A percentile compares a stretch with the other conserved stretches of the same genome.
These are phyloP conservation scores for Trichoderma sp. DNA, from an alignment of 2,329 filamentous ascomycete genomes.

Conservation along the genomic window DNA sequence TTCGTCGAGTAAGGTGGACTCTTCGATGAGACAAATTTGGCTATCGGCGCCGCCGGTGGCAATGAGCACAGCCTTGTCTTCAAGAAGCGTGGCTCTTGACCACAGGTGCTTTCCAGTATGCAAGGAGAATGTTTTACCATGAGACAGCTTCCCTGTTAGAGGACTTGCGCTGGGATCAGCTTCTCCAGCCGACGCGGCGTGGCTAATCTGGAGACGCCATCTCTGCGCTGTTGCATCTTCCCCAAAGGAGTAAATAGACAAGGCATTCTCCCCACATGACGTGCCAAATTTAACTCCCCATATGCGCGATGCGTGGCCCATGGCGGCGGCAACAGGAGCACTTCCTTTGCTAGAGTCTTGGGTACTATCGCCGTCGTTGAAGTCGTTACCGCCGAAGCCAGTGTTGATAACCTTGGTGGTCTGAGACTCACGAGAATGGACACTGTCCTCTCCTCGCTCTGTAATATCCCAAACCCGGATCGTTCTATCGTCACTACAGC, in stretches of 20 bases:
- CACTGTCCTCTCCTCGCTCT: slow-evolving; percentile 34
- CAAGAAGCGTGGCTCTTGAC: slow-evolving; percentile 55
- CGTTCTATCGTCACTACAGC: slow-evolving; percentile 92
- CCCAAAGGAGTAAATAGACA: slow-evolving; percentile 68
- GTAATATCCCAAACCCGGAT: slow-evolving; percentile 85
- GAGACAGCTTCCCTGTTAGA: slow-evolving; percentile 39
- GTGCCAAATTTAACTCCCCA: slow-evolving; percentile 75
- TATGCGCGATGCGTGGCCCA: slow-evolving; percentile 86
- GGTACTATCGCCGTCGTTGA: not conserved
- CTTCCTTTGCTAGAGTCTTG: not conserved
- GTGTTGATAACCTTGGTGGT: slow-evolving; percentile 21
- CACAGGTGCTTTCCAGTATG: slow-evolving; percentile 91
- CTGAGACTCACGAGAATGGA: slow-evolving; percentile 61
- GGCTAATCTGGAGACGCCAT: slow-evolving; percentile 58
- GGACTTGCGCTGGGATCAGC: not conserved
- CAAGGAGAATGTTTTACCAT: slow-evolving; percentile 56
- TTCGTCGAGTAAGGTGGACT: slow-evolving; percentile 7
- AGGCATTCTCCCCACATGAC: slow-evolving; percentile 22
- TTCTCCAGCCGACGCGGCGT: not conserved
- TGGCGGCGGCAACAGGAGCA: slow-evolving; percentile 63
- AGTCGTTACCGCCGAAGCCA: slow-evolving; percentile 10
- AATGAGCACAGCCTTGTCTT: slow-evolving; percentile 41
- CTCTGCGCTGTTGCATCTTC: slow-evolving; percentile 77
- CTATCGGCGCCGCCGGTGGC: slow-evolving; percentile 87
- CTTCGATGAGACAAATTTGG: slow-evolving; percentile 51